Base-by-base conservation (phyloP, 805 yeast genomes). In the Metschnikowia lochheadii region DNA sequence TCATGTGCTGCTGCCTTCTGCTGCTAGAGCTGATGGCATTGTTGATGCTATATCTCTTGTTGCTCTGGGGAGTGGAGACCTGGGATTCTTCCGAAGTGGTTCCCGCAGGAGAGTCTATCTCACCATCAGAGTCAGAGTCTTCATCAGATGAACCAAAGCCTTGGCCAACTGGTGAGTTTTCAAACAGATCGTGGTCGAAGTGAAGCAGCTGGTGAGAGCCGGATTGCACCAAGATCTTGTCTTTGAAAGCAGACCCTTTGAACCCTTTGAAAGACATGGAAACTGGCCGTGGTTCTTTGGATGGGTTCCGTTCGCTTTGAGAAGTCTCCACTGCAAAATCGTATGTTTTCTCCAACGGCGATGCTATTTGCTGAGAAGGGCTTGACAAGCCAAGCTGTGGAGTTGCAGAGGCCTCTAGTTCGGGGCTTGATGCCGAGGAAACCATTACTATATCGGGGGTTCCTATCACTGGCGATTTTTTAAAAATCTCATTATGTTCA, bases 221-320 rank as follows among this genome's bases (percentile, higher is more conserved):
- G 13, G 71, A 63, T 40, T 48, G 52, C 18, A 49, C 52, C 21
- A 56, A 15, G 3, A 42, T 41, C 20, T 51, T 43, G 41, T 51
- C 43, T 21, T 52, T 51, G 32, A 82, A 78, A 1, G 80, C 69
- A 1, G 89, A 85, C 0, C 83, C 87, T 48, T 69, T 75, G 49
- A 84, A 63, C 0, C 90, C 90, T 53, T 77, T 77, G 65, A 82
- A 83, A 1, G 88, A 83, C 76, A 76, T 69, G 6, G 77, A 75
- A 10, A 75, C 66, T 18, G 81, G 78, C 34, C 78, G 56, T 33
- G 55, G 46, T 5, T 45, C 44, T 13, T 33, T 26, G 15, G 26
- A 33, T 13, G 43, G n/a, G 7, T 38, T 48, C 10, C 41, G 42
- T 15, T 37, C 26, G 13, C 36, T 23, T 13, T 15, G 40, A 18